phyloP scores from a whole-genome alignment of 208 protist species.

The Trypanosoma platydactyli region DNA sequence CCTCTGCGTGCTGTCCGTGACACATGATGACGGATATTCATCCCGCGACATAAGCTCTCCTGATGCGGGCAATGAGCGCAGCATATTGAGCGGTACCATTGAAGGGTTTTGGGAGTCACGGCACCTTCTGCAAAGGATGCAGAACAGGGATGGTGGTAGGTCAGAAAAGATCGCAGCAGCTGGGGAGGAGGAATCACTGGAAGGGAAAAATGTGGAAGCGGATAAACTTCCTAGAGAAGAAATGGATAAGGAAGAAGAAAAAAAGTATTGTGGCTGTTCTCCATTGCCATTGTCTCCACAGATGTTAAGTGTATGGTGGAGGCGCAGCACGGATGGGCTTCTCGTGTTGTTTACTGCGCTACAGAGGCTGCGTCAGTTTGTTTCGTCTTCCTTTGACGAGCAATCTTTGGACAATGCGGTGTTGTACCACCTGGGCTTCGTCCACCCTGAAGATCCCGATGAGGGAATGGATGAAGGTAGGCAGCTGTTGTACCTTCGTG shows the following conservation, averaged over 20 bases:
- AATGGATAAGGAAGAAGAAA: not conserved
- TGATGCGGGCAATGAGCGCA: not conserved
- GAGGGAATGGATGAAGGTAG: not conserved
- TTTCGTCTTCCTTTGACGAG: slow-evolving; percentile 26
- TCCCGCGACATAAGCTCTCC: not conserved
- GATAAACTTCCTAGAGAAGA: too few relatives aligned
- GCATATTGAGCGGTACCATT: slow-evolving; percentile 1
- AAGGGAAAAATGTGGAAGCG: not conserved
- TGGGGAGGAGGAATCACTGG: not conserved
- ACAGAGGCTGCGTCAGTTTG: slow-evolving; percentile 19
- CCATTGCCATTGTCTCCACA: not conserved
- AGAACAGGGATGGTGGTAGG: not conserved
- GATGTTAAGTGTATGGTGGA: slow-evolving; percentile 13
- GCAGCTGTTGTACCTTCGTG: not conserved
- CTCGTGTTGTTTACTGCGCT: slow-evolving; percentile 25
- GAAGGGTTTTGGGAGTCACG: slow-evolving; percentile 20
- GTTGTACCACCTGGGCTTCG: slow-evolving; percentile 25
- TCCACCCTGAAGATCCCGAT: slow-evolving; percentile 12
- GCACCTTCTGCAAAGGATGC: not conserved
- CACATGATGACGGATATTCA: not conserved
- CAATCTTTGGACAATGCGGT: slow-evolving; percentile 24
- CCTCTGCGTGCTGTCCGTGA: not conserved
- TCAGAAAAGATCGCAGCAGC: not conserved
- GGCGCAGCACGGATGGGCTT: slow-evolving; percentile 7
- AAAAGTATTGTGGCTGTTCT: not conserved